These are phyloP conservation scores for Talaromyces atroroseus DNA, from an alignment of 2,329 filamentous ascomycete species.

Conservation along the genomic window DNA sequence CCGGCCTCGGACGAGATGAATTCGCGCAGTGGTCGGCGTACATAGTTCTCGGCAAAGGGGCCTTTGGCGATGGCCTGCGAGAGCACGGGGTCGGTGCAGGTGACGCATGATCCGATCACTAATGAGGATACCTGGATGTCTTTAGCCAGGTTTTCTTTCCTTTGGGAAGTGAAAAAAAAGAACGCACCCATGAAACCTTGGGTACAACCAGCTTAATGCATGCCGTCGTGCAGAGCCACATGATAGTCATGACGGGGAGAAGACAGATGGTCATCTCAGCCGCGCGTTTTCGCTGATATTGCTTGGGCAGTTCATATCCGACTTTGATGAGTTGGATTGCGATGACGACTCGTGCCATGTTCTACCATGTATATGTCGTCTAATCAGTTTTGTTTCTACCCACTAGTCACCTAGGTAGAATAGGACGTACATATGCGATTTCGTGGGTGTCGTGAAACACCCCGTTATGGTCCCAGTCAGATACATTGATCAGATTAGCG, in stretches of 20 bases:
- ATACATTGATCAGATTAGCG: constrained; percentile 48
- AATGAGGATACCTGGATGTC: constrained; percentile 43
- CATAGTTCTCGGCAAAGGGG: constrained; percentile 58
- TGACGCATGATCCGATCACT: constrained; percentile 57
- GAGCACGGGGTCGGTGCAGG: constrained; percentile 58
- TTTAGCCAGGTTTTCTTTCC: background rate
- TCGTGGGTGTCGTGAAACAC: constrained; percentile 28
- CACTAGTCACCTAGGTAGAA: too few relatives aligned
- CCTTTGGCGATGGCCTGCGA: constrained; percentile 60
- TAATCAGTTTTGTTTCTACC: background rate
- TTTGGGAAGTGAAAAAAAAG: background rate
- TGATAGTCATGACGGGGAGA: constrained; percentile 56
- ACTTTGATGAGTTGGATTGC: constrained; percentile 60
- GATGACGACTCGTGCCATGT: constrained; percentile 55
- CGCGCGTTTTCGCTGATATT: constrained; percentile 47
- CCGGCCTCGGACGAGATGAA: constrained; percentile 60
- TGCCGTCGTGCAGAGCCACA: constrained; percentile 55
- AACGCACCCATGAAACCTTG: constrained; percentile 43
- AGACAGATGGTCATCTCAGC: constrained; percentile 53
- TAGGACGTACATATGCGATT: constrained; percentile 36
- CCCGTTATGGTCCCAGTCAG: constrained; percentile 32
- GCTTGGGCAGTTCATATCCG: constrained; percentile 56
- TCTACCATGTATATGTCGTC: constrained; percentile 23
- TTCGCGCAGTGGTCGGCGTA: constrained; percentile 52
- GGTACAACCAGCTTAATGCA: constrained; percentile 54